Percentiles rank a stretch among this genome's conserved stretches.
Conservation (phyloP, 495 filamentous ascomycete species). For the Pyrenula massariospora region DNA sequence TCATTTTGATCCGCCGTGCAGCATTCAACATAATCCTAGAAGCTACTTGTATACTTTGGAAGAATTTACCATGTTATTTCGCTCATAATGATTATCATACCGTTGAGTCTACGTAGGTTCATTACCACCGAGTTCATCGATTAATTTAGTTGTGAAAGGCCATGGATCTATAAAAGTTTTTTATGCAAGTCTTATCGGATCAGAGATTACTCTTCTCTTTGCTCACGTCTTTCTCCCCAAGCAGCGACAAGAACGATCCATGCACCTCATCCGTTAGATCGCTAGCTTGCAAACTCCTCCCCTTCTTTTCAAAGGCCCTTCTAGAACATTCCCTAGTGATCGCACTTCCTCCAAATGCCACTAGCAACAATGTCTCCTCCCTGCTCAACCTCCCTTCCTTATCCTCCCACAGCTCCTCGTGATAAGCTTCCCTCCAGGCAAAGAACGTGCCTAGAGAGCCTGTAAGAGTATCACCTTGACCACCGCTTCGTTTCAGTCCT, state of each 20-base stretch:
- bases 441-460: constrained; percentile 80
- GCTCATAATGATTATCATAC: too few relatives aligned
- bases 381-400: constrained; percentile 32
- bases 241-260: constrained; percentile 65
- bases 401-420: constrained; percentile 70
- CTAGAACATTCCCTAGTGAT: constrained; percentile 88
- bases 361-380: constrained; percentile 59
- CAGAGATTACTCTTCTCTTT: not conserved
- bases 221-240: constrained; percentile 39
- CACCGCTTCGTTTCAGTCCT: constrained; percentile 81
- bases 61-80: too few relatives aligned
- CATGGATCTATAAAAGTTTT: too few relatives aligned
- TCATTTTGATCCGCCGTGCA: too few relatives aligned
- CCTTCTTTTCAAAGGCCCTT: constrained; percentile 75
- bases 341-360: constrained; percentile 74
- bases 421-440: constrained; percentile 77
- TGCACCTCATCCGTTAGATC: constrained; percentile 90
- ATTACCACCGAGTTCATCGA: too few relatives aligned
- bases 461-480: constrained; percentile 92
- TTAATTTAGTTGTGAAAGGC: too few relatives aligned
- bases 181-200: too few relatives aligned
- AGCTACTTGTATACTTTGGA: too few relatives aligned
- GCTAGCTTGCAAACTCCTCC: constrained; percentile 83
- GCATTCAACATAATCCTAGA: too few relatives aligned
- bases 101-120: too few relatives aligned